Evolutionary conservation across 148 eudicot genomes (phyloP).

Genomic region (Talinum fruticosum): DNA sequence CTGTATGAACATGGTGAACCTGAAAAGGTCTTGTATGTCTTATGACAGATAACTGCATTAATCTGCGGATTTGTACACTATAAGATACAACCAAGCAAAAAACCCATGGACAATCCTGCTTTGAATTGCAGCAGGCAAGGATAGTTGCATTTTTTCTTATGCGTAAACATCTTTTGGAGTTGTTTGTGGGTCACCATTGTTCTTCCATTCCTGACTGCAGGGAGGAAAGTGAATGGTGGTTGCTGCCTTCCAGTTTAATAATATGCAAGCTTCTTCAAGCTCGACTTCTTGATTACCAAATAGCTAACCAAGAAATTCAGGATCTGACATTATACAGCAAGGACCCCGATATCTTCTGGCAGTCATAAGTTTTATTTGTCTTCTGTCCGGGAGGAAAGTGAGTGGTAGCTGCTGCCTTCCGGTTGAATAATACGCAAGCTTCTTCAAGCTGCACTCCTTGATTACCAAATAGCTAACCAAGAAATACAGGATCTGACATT

Average conservation of each 20-base stretch:
- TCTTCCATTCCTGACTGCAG: constrained; percentile 38
- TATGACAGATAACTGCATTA: constrained; percentile 68
- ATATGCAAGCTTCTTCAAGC: constrained; percentile 73
- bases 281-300: constrained; percentile 67
- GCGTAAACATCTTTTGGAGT: background rate
- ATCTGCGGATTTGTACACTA: constrained; percentile 71
- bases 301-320: constrained; percentile 92
- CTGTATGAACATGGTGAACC: no score
- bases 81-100: constrained; percentile 42
- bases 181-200: background rate
- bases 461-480: no score
- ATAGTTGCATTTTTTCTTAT: background rate
- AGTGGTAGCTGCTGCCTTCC: no score
- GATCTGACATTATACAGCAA: constrained; percentile 73
- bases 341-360: constrained; percentile 74
- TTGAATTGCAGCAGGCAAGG: constrained; percentile 84
- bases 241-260: constrained; percentile 65
- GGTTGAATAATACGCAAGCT: no score
- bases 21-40: background rate
- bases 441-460: no score
- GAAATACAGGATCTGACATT: no score
- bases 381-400: no score
- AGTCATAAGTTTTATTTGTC: constrained; percentile 26
- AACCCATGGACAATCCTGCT: constrained; percentile 37
- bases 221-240: constrained; percentile 96